Conservation (phyloP, 179 eudicot species). For the Beta corolliflora region DNA sequence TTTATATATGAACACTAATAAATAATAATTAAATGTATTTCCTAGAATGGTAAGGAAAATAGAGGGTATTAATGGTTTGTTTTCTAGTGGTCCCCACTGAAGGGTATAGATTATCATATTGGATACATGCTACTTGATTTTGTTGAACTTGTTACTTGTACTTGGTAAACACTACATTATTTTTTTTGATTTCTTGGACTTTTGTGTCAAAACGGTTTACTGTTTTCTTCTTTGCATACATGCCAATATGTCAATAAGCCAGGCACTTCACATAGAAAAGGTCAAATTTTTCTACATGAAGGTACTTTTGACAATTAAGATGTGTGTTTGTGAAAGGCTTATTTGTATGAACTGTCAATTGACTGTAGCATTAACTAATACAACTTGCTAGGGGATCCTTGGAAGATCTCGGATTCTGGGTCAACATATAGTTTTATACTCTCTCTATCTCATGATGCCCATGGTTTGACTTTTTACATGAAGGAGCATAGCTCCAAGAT, state of each 20-base stretch:
- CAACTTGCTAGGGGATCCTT: neutral
- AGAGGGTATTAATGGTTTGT: no score
- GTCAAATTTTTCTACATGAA: neutral
- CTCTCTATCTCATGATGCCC: neutral
- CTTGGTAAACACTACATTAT: neutral
- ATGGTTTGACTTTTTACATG: neutral
- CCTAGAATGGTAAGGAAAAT: no score
- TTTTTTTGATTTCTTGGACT: neutral
- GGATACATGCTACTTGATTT: neutral
- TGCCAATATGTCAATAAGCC: neutral
- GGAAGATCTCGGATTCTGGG: neutral
- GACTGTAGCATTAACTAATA: neutral
- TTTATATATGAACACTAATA: no score
- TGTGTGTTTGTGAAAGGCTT: neutral
- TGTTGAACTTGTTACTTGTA: no score
- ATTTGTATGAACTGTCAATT: neutral
- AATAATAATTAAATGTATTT: no score
- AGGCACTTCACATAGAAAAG: neutral
- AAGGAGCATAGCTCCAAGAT: neutral
- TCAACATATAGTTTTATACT: neutral
- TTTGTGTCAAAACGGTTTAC: neutral
- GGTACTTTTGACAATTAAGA: neutral
- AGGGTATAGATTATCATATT: neutral
- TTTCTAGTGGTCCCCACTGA: neutral
- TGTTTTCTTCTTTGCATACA: neutral